Evolutionary conservation across 345 rosid species (phyloP).

Genomic region (Fremontodendron californicum): DNA sequence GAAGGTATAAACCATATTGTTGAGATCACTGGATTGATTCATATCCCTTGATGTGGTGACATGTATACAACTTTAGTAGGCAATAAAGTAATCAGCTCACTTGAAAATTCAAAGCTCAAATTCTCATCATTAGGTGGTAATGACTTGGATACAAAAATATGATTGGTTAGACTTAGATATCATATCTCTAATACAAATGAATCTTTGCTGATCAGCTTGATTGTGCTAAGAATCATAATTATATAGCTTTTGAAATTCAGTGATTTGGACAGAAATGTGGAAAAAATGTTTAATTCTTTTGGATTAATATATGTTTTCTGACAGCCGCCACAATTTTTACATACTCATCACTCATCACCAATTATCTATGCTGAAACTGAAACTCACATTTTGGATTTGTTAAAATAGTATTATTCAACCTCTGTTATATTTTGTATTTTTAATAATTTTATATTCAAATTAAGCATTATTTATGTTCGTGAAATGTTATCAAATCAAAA

Average conservation of each 20-base stretch:
- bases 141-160: neutral
- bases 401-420: too few species aligned
- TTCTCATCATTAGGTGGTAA: constrained; percentile 4
- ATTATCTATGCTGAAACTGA: too few species aligned
- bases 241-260: neutral
- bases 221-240: neutral
- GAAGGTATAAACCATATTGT: neutral
- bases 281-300: neutral
- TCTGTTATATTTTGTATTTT: too few species aligned
- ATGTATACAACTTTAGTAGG: neutral
- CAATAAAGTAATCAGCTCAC: neutral
- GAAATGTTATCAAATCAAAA: too few species aligned
- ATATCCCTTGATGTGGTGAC: neutral
- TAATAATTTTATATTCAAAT: too few species aligned
- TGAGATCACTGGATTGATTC: neutral
- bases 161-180: neutral
- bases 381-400: too few species aligned
- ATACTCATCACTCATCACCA: too few species aligned
- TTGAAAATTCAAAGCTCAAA: neutral
- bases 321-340: too few species aligned
- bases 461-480: too few species aligned
- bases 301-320: neutral
- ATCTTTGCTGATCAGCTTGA: neutral
- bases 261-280: neutral
- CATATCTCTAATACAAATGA: neutral